Conservation (phyloP, 805 yeast genomes). For the Yamadazyma insecticola region DNA sequence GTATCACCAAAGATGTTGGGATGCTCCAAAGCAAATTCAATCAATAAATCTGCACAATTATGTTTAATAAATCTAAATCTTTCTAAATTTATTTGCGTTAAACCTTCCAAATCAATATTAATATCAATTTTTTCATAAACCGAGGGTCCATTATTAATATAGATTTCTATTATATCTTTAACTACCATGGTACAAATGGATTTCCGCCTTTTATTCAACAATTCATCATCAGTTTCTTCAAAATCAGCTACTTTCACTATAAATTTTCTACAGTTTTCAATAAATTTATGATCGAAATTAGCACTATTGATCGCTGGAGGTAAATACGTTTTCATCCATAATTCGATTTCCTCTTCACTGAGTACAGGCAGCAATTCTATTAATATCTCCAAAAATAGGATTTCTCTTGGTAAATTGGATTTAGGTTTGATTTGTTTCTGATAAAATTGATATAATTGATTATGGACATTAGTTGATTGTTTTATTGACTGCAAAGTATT, state of each 20-base stretch:
- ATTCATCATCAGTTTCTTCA: slow-evolving; percentile 16
- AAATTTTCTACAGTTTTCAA: slow-evolving; percentile 25
- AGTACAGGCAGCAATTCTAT: slow-evolving; percentile 25
- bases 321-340: slow-evolving; percentile 49
- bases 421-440: slow-evolving; percentile 22
- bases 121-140: slow-evolving; percentile 15
- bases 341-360: slow-evolving; percentile 27
- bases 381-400: slow-evolving; percentile 36
- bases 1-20: slow-evolving; percentile 32
- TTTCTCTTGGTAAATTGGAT: slow-evolving; percentile 27
- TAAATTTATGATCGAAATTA: slow-evolving; percentile 41
- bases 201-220: slow-evolving; percentile 14
- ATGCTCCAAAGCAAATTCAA: slow-evolving; percentile 37
- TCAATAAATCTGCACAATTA: slow-evolving; percentile 39
- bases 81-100: slow-evolving; percentile 41
- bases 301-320: slow-evolving; percentile 57
- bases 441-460: slow-evolving; percentile 33
- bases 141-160: slow-evolving; percentile 19
- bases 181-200: slow-evolving; percentile 18
- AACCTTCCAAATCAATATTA: slow-evolving; percentile 11
- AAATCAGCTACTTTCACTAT: slow-evolving; percentile 16
- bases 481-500: slow-evolving; percentile 26
- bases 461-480: slow-evolving; percentile 26
- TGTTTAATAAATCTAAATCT: slow-evolving; percentile 42
- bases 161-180: slow-evolving; percentile 20